A percentile compares a stretch with the other conserved stretches of the same genome.
Evolutionary conservation across 441 rosid species (phyloP).

Genomic region (Adansonia rubrostipa): DNA sequence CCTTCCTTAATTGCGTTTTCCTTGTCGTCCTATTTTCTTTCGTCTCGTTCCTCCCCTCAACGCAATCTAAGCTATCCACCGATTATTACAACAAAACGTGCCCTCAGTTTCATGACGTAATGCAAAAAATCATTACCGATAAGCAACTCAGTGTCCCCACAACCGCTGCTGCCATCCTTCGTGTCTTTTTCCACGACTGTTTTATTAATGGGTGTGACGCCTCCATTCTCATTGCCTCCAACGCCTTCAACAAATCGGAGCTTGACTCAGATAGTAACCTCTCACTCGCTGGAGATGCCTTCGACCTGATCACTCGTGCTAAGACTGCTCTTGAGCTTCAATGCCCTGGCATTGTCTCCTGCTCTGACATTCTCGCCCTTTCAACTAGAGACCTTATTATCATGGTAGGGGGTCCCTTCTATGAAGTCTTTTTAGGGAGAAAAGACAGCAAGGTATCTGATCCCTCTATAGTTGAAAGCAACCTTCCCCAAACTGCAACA

Average conservation of each 20-base stretch:
- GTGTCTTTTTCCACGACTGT: slow-evolving; percentile 82
- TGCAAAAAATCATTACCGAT: slow-evolving; percentile 47
- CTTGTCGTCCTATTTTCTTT: slow-evolving; percentile 24
- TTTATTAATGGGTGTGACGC: slow-evolving; percentile 73
- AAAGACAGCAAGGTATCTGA: slow-evolving; percentile 58
- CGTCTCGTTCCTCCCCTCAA: slow-evolving; percentile 18
- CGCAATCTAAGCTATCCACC: slow-evolving; percentile 48
- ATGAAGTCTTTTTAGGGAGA: slow-evolving; percentile 54
- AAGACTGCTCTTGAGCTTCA: slow-evolving; percentile 68
- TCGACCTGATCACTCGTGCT: slow-evolving; percentile 59
- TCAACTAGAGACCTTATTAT: slow-evolving; percentile 63
- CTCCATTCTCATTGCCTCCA: slow-evolving; percentile 66
- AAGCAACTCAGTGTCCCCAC: slow-evolving; percentile 65
- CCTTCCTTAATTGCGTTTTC: slow-evolving; percentile 13
- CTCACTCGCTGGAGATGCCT: slow-evolving; percentile 78
- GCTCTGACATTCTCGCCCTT: slow-evolving; percentile 68
- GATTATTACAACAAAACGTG: slow-evolving; percentile 66
- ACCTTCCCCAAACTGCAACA: slow-evolving; percentile 49
- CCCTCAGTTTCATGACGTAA: slow-evolving; percentile 53
- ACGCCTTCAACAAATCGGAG: slow-evolving; percentile 62
- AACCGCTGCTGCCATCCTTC: slow-evolving; percentile 75
- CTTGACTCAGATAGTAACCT: slow-evolving; percentile 68
- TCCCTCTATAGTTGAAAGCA: slow-evolving; percentile 42
- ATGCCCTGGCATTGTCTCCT: slow-evolving; percentile 68
- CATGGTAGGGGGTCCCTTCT: slow-evolving; percentile 72